These are phyloP conservation scores for Lasiosphaeria miniovina DNA, from an alignment of 495 filamentous ascomycete genomes.

Conservation along the genomic window DNA sequence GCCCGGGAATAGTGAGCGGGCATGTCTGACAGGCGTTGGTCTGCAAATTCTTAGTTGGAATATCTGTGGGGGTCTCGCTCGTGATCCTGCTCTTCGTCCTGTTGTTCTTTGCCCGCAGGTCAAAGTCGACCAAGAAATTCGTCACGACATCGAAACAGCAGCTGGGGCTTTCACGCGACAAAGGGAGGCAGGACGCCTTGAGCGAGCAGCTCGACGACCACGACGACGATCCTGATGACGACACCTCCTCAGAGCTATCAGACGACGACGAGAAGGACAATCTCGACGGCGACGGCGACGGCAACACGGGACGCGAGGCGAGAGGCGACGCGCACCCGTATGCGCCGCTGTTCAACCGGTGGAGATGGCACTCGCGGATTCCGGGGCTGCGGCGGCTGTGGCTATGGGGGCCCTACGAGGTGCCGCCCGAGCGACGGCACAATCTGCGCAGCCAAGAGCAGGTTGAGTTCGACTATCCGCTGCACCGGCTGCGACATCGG, in stretches of 20 bases:
- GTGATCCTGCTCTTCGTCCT: background rate
- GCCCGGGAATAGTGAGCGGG: background rate
- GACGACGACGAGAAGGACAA: background rate
- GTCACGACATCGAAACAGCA: background rate
- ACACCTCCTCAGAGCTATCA: background rate
- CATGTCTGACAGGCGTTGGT: background rate
- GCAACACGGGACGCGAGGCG: no score
- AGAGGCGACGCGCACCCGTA: conserved; percentile 1
- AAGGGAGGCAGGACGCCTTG: background rate
- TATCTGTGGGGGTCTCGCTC: conserved; percentile 8
- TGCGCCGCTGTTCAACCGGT: conserved; percentile 3
- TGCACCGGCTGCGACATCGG: conserved; percentile 2
- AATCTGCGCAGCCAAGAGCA: conserved; percentile 8
- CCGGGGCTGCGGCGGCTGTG: conserved; percentile 10
- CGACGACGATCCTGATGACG: background rate
- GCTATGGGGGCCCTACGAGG: conserved; percentile 13
- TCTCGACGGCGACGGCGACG: background rate
- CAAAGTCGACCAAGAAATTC: background rate
- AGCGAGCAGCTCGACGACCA: background rate
- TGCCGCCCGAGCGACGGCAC: background rate
- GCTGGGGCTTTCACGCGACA: background rate
- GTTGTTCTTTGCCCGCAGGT: background rate
- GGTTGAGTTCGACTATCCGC: conserved; percentile 13
- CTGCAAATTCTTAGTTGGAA: background rate
- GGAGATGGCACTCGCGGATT: conserved; percentile 12